These are phyloP conservation scores for Leccinum subgranulosum DNA, from an alignment of 768 basidiomycete species.

Conservation along the genomic window DNA sequence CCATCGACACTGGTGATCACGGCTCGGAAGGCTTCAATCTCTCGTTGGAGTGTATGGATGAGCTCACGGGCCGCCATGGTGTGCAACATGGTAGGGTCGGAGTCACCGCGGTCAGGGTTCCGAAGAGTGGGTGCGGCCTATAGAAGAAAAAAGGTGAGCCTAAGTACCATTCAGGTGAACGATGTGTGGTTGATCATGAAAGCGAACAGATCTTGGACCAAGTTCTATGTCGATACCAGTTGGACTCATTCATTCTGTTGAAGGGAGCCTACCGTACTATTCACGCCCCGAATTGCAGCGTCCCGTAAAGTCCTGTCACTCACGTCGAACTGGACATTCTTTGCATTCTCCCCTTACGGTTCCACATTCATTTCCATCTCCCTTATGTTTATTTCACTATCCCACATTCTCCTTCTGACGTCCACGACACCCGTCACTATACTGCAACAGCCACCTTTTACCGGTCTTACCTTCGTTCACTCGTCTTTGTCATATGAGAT, in stretches of 20 bases:
- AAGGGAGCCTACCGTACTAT: too few relatives aligned
- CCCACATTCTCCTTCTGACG: not conserved
- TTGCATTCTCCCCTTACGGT: not conserved
- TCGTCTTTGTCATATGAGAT: not conserved
- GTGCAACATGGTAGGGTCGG: conserved; percentile 23
- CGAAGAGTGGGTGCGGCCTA: conserved; percentile 10
- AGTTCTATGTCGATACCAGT: not conserved
- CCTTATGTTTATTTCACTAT: not conserved
- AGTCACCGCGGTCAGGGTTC: conserved; percentile 22
- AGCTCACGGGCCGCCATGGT: conserved; percentile 32
- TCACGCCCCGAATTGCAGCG: too few relatives aligned
- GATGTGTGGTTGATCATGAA: not conserved
- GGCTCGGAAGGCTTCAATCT: conserved; percentile 32
- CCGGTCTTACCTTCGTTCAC: not conserved
- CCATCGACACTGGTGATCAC: conserved; percentile 44
- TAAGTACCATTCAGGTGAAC: not conserved
- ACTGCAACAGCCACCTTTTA: not conserved
- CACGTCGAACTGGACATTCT: not conserved
- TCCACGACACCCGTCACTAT: not conserved
- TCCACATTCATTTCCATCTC: not conserved
- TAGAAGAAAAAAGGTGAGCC: not conserved
- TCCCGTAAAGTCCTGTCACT: too few relatives aligned
- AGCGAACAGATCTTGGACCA: not conserved
- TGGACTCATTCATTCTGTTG: too few relatives aligned
- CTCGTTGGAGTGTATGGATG: conserved; percentile 34